phyloP scores from a whole-genome alignment of 2,329 filamentous ascomycete genomes.

The Xylariaceae sp. region DNA sequence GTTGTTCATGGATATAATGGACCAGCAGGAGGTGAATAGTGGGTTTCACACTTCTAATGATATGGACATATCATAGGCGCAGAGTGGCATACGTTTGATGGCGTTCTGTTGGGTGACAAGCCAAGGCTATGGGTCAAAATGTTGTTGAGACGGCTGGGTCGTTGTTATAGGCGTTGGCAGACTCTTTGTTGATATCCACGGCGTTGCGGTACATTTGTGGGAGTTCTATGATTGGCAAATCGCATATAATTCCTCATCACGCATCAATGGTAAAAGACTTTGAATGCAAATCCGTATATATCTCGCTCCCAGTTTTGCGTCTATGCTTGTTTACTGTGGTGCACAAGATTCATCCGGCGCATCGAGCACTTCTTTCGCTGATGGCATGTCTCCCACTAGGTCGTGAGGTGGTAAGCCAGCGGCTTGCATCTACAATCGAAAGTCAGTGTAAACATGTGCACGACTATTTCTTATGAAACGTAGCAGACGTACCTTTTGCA shows the following conservation, averaged over 20 bases:
- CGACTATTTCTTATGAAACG: background rate
- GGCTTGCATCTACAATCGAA: conserved; percentile 79
- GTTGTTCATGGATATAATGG: conserved; percentile 63
- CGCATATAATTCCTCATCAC: too few relatives aligned
- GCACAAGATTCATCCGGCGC: conserved; percentile 61
- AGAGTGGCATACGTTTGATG: too few relatives aligned
- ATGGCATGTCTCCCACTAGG: conserved; percentile 84
- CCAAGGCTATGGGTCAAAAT: too few relatives aligned
- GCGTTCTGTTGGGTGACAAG: too few relatives aligned
- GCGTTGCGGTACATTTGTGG: too few relatives aligned
- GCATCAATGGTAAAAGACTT: conserved; percentile 1
- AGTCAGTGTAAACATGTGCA: conserved; percentile 13
- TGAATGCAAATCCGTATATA: conserved; percentile 17
- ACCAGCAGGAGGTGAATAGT: conserved; percentile 33
- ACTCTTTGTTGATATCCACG: too few relatives aligned
- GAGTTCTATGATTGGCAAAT: too few relatives aligned
- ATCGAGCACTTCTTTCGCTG: conserved; percentile 69
- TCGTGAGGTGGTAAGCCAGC: conserved; percentile 87
- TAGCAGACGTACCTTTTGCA: conserved; percentile 76
- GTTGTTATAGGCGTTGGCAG: too few relatives aligned
- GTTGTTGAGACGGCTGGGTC: too few relatives aligned
- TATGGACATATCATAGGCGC: conserved; percentile 44
- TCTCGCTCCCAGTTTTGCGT: conserved; percentile 1
- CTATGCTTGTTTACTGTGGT: conserved; percentile 49
- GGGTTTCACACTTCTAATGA: conserved; percentile 35